These are phyloP conservation scores for Penicillium desertorum DNA, from an alignment of 495 filamentous ascomycete genomes.

Conservation along the genomic window DNA sequence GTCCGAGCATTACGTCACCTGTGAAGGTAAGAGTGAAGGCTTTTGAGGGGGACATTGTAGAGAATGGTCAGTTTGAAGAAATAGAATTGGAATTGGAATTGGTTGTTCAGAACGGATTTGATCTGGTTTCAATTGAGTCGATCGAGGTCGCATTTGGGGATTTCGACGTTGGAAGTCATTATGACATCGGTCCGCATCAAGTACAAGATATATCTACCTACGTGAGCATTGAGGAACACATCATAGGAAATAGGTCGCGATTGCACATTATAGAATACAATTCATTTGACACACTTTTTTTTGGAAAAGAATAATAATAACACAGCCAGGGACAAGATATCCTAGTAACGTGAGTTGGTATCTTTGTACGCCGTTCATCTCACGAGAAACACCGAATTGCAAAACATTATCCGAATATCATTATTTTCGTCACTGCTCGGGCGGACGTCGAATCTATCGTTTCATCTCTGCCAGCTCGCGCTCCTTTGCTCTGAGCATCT, in stretches of 20 bases:
- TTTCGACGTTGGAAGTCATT: slow-evolving; percentile 16
- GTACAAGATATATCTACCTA: background rate
- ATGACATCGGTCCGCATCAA: slow-evolving; percentile 21
- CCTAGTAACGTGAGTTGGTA: slow-evolving; percentile 31
- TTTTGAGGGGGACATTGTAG: slow-evolving; percentile 11
- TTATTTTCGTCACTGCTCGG: slow-evolving; percentile 27
- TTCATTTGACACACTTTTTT: slow-evolving; percentile 24
- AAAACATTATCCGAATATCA: slow-evolving; percentile 20
- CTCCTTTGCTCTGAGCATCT: slow-evolving; percentile 72
- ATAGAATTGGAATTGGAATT: background rate
- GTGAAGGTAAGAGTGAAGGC: slow-evolving; percentile 35
- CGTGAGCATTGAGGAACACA: background rate
- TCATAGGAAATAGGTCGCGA: slow-evolving; percentile 1
- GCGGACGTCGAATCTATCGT: slow-evolving; percentile 21
- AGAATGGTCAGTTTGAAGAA: background rate
- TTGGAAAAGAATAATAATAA: slow-evolving; percentile 11
- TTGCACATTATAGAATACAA: slow-evolving; percentile 25
- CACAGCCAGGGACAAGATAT: slow-evolving; percentile 20
- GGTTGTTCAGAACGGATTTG: background rate
- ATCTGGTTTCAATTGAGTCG: background rate
- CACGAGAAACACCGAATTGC: slow-evolving; percentile 18
- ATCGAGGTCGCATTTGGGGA: background rate
- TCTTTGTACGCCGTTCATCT: slow-evolving; percentile 31
- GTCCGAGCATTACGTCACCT: slow-evolving; percentile 49
- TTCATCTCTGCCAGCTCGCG: slow-evolving; percentile 71